Evolutionary conservation across 495 filamentous ascomycete species (phyloP).

Genomic region (Aspergillus nanangensis): DNA sequence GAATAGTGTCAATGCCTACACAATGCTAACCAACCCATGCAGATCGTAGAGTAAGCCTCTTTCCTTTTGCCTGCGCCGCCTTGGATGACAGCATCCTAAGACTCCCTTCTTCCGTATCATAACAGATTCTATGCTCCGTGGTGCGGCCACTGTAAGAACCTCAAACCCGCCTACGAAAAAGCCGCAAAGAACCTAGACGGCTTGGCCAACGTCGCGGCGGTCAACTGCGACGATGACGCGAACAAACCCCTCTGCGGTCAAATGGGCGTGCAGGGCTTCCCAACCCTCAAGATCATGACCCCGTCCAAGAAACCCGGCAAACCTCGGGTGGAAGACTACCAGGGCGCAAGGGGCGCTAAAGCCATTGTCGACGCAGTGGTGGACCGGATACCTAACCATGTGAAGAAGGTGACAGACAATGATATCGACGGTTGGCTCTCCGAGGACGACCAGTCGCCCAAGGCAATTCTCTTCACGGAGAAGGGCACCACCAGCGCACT

Average conservation of each 20-base stretch:
- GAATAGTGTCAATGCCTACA: background rate
- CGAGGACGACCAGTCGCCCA: constrained; percentile 67
- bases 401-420: constrained; percentile 75
- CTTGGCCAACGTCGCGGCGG: constrained; percentile 86
- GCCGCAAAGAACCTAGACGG: constrained; percentile 84
- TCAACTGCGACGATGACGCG: constrained; percentile 92
- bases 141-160: constrained; percentile 95
- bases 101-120: constrained; percentile 4
- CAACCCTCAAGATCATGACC: constrained; percentile 89
- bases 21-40: constrained; percentile 16
- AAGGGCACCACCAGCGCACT: constrained; percentile 84
- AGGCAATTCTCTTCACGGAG: constrained; percentile 90
- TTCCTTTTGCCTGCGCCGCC: constrained; percentile 10
- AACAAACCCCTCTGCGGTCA: constrained; percentile 87
- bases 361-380: constrained; percentile 84
- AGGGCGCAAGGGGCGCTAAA: constrained; percentile 74
- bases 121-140: constrained; percentile 89
- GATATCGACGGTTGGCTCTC: constrained; percentile 72
- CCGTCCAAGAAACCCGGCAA: constrained; percentile 79
- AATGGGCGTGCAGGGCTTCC: constrained; percentile 94
- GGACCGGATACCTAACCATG: constrained; percentile 85
- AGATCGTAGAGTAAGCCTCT: constrained; percentile 69
- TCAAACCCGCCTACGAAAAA: constrained; percentile 95
- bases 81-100: constrained; percentile 1
- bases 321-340: constrained; percentile 88